A percentile compares a stretch with the other conserved stretches of the same genome.
phyloP scores from a whole-genome alignment of 2,329 filamentous ascomycete species.

The Tolypocladium guangdongense region DNA sequence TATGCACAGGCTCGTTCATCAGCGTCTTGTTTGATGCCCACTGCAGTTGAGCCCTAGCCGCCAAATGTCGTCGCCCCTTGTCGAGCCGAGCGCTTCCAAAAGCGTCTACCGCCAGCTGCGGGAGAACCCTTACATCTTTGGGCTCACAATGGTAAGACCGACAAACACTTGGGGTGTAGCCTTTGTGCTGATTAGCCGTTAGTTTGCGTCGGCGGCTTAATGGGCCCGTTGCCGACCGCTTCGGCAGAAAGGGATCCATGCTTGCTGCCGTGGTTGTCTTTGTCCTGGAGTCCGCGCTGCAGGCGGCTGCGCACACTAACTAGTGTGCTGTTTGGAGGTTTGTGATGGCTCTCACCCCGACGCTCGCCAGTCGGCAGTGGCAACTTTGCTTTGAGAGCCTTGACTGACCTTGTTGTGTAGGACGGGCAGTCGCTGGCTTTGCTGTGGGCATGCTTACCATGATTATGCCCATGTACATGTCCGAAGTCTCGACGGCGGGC shows the following conservation, averaged over 20 bases:
- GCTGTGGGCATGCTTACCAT: conserved; percentile 29
- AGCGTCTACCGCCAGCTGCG: conserved; percentile 10
- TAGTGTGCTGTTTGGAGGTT: conserved; percentile 28
- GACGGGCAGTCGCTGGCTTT: conserved; percentile 30
- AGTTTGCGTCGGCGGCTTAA: conserved; percentile 29
- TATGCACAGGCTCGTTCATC: too few relatives aligned
- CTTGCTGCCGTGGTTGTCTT: conserved; percentile 23
- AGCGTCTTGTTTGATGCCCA: background rate
- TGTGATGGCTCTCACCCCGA: background rate
- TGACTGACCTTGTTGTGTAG: background rate
- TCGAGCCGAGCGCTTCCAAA: background rate
- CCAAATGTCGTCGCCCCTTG: background rate
- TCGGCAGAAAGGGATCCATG: conserved; percentile 24
- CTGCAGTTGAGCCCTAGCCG: background rate
- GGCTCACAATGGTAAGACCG: conserved; percentile 16
- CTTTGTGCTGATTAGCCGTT: background rate
- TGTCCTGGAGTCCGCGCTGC: conserved; percentile 30
- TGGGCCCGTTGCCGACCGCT: conserved; percentile 24
- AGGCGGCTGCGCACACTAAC: conserved; percentile 28
- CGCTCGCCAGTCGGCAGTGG: background rate
- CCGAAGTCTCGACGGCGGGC: conserved; percentile 36
- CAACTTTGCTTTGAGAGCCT: too few relatives aligned
- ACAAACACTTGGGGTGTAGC: too few relatives aligned
- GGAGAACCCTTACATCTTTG: conserved; percentile 28
- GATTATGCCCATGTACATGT: conserved; percentile 33